These are phyloP conservation scores for Psilocybe sp. DNA, from an alignment of 768 basidiomycete species.

Conservation along the genomic window DNA sequence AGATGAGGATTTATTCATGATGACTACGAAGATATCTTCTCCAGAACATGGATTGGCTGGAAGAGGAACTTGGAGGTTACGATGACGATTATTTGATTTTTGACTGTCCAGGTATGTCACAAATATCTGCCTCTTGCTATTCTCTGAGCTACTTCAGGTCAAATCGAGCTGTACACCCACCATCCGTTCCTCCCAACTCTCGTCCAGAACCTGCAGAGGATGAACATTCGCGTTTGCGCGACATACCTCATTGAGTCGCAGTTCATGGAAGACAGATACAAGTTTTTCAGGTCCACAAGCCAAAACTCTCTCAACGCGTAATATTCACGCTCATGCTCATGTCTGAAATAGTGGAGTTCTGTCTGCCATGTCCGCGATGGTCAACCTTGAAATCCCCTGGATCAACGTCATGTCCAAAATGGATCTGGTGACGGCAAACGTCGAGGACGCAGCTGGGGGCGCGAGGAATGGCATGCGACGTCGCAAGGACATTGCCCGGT, in stretches of 20 bases:
- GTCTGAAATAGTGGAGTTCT: conserved; percentile 77
- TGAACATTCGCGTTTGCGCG: conserved; percentile 85
- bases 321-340: neutral
- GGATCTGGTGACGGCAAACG: conserved; percentile 82
- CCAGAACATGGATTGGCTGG: conserved; percentile 97
- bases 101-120: conserved; percentile 80
- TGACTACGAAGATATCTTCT: conserved; percentile 72
- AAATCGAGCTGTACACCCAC: conserved; percentile 98
- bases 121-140: neutral
- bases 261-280: conserved; percentile 99
- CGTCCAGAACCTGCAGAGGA: conserved; percentile 66
- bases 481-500: conserved; percentile 84
- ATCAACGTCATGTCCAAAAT: conserved; percentile 99
- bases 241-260: conserved; percentile 95
- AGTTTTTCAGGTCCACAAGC: conserved; percentile 80
- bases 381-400: conserved; percentile 95
- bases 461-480: conserved; percentile 71
- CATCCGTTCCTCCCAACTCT: conserved; percentile 94
- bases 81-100: conserved; percentile 95
- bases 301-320: neutral
- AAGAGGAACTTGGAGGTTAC: conserved; percentile 91
- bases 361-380: conserved; percentile 99
- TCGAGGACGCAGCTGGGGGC: conserved; percentile 57
- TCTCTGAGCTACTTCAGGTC: conserved; percentile 48
- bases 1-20: neutral